Evolutionary conservation across 352 stramenopile species (phyloP), one percentile per base, ranked within the genome.

Genomic region (Phytophthora megakarya): DNA sequence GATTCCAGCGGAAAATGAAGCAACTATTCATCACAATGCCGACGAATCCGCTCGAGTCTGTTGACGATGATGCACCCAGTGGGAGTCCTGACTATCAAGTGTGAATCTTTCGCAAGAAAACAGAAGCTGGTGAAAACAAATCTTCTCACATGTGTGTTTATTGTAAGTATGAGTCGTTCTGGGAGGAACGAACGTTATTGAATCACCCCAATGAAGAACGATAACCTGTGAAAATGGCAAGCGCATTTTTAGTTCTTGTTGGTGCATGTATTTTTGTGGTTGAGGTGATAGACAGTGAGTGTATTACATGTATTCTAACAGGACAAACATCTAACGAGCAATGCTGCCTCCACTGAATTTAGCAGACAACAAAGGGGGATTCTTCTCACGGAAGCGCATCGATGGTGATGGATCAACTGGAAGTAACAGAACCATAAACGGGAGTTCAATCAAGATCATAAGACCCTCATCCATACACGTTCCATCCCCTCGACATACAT

Each of bases 1-100:
- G 87, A 5, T 96, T 96, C 52, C 85, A 94, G 69, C 76, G 84
- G 50, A 94, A 94, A 65, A 92, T 96, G 85, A 72, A 77, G 40
- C 85, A 96, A 47, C 74, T 96, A 16, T 86, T 96, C 38, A 85
- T 87, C 55, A 90, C 73, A 9, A 84, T 72, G 43, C 66, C 66
- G 6, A 38, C 58, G 7, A 59, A 72, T 30, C 56, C 70, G 22
- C 72, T 76, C 10, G 71, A 71, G 4, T 54, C 68, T 26, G 63
- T 76, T 32, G 75, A 78, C 39, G 70, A 82, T 26, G 60, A 83
- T 16, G 78, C 42, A 9, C 55, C 61, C 12, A 60, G 56, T 10
- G 71, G 73, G 5, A 67, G 61, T 25, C 38, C 62, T 46, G 55
- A 54, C 3, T 39, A 52, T 42, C 30, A 70, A 61, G 52, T 78